These are phyloP conservation scores for Phragmites australis DNA, from an alignment of 176 grass and related monocot genomes.

Conservation along the genomic window DNA sequence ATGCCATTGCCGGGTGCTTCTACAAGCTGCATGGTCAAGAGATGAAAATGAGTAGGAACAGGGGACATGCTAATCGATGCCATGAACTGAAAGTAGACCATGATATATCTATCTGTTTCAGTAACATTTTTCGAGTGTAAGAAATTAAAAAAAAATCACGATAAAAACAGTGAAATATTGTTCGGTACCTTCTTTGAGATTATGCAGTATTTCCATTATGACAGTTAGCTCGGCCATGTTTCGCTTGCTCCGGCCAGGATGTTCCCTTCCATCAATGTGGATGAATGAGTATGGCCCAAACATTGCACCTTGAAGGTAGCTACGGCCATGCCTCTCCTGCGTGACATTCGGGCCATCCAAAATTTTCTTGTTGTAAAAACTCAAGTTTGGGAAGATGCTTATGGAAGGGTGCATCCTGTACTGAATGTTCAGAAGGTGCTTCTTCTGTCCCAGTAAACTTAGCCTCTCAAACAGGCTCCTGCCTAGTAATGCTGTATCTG, in stretches of 20 bases:
- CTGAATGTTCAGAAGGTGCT: slow-evolving; percentile 73
- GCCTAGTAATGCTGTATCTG: slow-evolving; percentile 47
- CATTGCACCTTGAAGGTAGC: slow-evolving; percentile 49
- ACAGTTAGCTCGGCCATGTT: slow-evolving; percentile 57
- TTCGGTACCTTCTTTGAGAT: slow-evolving; percentile 37
- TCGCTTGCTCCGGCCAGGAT: slow-evolving; percentile 45
- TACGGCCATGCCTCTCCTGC: background rate
- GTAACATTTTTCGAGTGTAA: no score
- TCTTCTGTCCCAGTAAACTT: slow-evolving; percentile 55
- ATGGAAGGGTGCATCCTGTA: slow-evolving; percentile 87
- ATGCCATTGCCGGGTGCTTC: background rate
- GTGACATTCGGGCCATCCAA: slow-evolving; percentile 60
- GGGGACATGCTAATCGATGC: background rate
- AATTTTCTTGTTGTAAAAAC: slow-evolving; percentile 57
- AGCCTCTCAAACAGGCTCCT: slow-evolving; percentile 71
- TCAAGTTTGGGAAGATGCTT: slow-evolving; percentile 57
- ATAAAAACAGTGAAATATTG: background rate
- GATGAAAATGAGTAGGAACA: background rate
- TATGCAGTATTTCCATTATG: slow-evolving; percentile 41
- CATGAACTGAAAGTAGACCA: no score
- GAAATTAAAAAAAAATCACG: background rate
- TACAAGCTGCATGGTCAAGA: slow-evolving; percentile 37
- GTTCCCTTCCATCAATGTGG: slow-evolving; percentile 54
- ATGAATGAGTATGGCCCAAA: slow-evolving; percentile 76
- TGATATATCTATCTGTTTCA: no score